Percentiles rank a stretch among this genome's conserved stretches.
Evolutionary conservation across 768 basidiomycete species (phyloP).

Genomic region (Auriscalpium microsporum): DNA sequence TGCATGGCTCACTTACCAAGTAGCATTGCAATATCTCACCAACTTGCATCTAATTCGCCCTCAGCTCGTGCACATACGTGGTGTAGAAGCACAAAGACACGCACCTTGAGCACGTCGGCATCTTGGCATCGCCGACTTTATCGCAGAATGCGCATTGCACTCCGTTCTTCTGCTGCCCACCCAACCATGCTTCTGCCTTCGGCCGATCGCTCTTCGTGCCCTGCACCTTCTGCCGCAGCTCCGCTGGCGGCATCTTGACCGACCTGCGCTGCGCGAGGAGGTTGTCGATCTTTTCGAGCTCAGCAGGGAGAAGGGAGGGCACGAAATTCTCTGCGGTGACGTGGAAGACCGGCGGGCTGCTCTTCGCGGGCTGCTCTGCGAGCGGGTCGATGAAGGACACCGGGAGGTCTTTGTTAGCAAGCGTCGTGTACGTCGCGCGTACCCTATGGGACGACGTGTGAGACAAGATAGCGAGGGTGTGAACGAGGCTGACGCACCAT

Average conservation of each 20-base stretch:
- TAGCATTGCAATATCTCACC: slow-evolving; percentile 17
- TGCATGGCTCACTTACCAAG: slow-evolving; percentile 12
- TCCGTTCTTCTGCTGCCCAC: slow-evolving; percentile 14
- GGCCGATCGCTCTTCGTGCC: slow-evolving; percentile 15
- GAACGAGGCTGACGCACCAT: slow-evolving; percentile 3
- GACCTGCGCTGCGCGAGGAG: slow-evolving; percentile 4
- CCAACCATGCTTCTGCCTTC: slow-evolving; percentile 5
- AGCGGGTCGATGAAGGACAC: background rate
- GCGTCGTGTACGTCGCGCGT: slow-evolving; percentile 23
- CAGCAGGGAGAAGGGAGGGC: slow-evolving; percentile 18
- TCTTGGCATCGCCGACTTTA: slow-evolving; percentile 8
- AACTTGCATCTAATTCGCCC: slow-evolving; percentile 14
- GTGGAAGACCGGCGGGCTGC: slow-evolving; percentile 16
- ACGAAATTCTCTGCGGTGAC: slow-evolving; percentile 19
- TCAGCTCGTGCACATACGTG: background rate
- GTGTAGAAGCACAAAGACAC: background rate
- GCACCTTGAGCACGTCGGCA: slow-evolving; percentile 12
- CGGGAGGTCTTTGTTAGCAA: background rate
- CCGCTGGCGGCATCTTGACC: slow-evolving; percentile 8
- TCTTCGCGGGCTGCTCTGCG: slow-evolving; percentile 10
- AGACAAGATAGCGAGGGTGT: background rate
- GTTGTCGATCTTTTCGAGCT: slow-evolving; percentile 26
- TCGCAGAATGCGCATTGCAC: slow-evolving; percentile 18
- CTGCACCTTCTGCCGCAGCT: slow-evolving; percentile 13
- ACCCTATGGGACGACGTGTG: slow-evolving; percentile 7